Percentiles rank a stretch among this genome's conserved stretches.
These are phyloP conservation scores for Andrographis paniculata DNA, from an alignment of 305 asterid species.

Conservation along the genomic window DNA sequence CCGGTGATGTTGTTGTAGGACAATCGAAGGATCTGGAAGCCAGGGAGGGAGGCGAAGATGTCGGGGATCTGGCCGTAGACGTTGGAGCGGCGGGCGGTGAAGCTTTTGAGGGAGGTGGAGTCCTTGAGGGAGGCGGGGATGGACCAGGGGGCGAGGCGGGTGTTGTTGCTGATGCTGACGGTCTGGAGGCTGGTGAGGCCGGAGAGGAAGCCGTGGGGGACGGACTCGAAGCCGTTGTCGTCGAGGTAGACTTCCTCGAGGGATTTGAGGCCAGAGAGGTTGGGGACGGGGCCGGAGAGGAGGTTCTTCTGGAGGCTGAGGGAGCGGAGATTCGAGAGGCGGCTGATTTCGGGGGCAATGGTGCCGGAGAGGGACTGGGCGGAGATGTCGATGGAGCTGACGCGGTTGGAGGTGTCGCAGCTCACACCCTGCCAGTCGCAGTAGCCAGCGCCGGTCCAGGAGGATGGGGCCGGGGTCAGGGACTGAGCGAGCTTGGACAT, in stretches of 20 bases:
- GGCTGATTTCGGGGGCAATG: conserved; percentile 43
- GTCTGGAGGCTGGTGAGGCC: conserved; percentile 48
- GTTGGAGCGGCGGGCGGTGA: conserved; percentile 42
- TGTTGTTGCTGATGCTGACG: conserved; percentile 45
- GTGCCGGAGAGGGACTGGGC: conserved; percentile 45
- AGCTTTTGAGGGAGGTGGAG: conserved; percentile 32
- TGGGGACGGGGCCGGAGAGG: conserved; percentile 54
- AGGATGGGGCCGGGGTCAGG: conserved; percentile 36
- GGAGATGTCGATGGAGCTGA: conserved; percentile 40
- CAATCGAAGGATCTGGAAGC: conserved; percentile 43
- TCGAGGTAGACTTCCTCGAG: conserved; percentile 49
- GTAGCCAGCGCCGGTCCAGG: conserved; percentile 47
- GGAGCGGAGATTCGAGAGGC: conserved; percentile 48
- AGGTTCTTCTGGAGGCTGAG: conserved; percentile 50
- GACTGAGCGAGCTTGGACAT: conserved; percentile 48
- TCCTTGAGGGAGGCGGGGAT: conserved; percentile 37
- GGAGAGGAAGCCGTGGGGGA: conserved; percentile 39
- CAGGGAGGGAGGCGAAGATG: conserved; percentile 45
- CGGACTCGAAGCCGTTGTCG: conserved; percentile 41
- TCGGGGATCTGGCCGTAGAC: conserved; percentile 60
- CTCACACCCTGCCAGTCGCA: conserved; percentile 64
- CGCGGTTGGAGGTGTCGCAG: conserved; percentile 37
- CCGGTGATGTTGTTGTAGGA: conserved; percentile 70
- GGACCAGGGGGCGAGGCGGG: conserved; percentile 50
- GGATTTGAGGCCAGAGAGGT: conserved; percentile 31